These are phyloP conservation scores for Sclerotinia trifoliorum DNA, from an alignment of 2,329 filamentous ascomycete species.

Conservation along the genomic window DNA sequence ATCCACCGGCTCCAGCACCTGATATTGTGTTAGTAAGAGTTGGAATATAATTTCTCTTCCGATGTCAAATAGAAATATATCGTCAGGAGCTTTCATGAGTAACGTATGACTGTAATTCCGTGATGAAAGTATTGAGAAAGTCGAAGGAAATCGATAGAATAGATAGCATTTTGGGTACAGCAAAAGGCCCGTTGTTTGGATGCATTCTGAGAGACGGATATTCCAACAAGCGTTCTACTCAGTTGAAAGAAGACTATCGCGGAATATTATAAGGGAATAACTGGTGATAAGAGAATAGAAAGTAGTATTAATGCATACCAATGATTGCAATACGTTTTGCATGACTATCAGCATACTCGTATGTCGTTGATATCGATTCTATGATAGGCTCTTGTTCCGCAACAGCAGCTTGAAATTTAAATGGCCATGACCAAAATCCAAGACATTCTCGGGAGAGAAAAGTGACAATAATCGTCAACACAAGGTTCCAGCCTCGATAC, in stretches of 20 bases:
- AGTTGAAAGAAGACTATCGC: neutral
- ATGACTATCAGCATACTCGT: slow-evolving; percentile 29
- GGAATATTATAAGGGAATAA: neutral
- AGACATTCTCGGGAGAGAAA: slow-evolving; percentile 30
- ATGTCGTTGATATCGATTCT: slow-evolving; percentile 14
- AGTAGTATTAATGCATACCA: slow-evolving; percentile 32
- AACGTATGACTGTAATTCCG: neutral
- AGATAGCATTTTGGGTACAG: neutral
- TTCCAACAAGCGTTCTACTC: neutral
- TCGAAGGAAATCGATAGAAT: neutral
- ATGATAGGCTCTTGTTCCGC: slow-evolving; percentile 9
- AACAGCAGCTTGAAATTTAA: slow-evolving; percentile 24
- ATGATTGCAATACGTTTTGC: slow-evolving; percentile 40
- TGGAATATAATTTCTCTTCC: neutral
- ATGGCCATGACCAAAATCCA: slow-evolving; percentile 40
- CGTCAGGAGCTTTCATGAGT: neutral
- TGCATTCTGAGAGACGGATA: neutral
- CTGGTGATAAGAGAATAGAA: neutral
- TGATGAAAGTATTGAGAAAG: neutral
- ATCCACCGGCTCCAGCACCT: slow-evolving; percentile 88
- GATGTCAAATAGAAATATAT: neutral
- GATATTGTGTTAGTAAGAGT: slow-evolving; percentile 14
- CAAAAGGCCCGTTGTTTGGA: neutral
- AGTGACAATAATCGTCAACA: slow-evolving; percentile 28
- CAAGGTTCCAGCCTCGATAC: slow-evolving; percentile 32